A percentile compares a stretch with the other conserved stretches of the same genome.
Evolutionary conservation across 1,139 yeast species (phyloP).

Genomic region (Pneumocystis jirovecii): DNA sequence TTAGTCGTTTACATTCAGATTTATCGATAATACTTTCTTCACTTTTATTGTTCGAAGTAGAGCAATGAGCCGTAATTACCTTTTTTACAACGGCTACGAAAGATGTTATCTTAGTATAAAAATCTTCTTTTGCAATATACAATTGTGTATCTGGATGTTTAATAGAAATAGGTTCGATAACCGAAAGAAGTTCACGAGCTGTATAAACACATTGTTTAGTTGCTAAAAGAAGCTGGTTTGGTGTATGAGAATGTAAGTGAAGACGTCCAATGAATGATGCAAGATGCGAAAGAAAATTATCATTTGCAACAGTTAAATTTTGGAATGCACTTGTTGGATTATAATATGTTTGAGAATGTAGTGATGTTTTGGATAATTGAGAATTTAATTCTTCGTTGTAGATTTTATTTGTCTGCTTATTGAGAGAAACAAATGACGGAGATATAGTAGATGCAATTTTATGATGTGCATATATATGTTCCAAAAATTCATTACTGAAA

Average conservation of each 20-base stretch:
- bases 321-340: constrained; percentile 44
- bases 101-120: constrained; percentile 22
- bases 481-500: background rate
- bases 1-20: constrained; percentile 8
- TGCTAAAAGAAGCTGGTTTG: constrained; percentile 24
- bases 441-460: background rate
- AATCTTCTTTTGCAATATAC: constrained; percentile 25
- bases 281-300: constrained; percentile 52
- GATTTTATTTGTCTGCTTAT: background rate
- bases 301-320: constrained; percentile 61
- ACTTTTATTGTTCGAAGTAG: constrained; percentile 12
- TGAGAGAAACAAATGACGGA: background rate
- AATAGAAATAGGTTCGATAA: constrained; percentile 24
- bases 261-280: constrained; percentile 31
- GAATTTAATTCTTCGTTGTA: background rate
- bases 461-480: background rate
- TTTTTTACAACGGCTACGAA: constrained; percentile 21
- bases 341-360: constrained; percentile 7
- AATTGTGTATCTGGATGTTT: constrained; percentile 20
- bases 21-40: constrained; percentile 10
- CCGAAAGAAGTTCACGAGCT: constrained; percentile 28
- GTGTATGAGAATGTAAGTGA: constrained; percentile 21
- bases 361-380: background rate
- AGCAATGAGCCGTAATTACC: constrained; percentile 15
- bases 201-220: constrained; percentile 30